Percentiles rank a stretch among this genome's conserved stretches.
phyloP scores from a whole-genome alignment of 1,139 yeast genomes.

The Geotrichum armillariae region DNA sequence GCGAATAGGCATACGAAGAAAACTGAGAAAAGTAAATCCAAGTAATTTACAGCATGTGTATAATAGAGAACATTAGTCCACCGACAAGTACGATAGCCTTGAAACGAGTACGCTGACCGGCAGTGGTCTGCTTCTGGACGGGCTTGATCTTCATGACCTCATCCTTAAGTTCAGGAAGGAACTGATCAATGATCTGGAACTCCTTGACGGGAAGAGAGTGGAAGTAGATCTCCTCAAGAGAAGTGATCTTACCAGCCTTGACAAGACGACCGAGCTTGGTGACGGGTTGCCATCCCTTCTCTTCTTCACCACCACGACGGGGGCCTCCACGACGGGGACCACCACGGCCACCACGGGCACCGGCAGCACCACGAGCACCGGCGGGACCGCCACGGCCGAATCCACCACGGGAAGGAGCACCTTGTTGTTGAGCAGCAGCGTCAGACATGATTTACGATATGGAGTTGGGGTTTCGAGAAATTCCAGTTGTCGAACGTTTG shows the following conservation, averaged over 20 bases:
- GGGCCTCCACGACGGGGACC: conserved; percentile 60
- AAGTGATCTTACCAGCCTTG: conserved; percentile 96
- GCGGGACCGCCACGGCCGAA: conserved; percentile 37
- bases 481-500: conserved; percentile 8
- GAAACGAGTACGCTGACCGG: conserved; percentile 99
- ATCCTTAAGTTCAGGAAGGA: conserved; percentile 94
- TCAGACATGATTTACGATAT: conserved; percentile 17
- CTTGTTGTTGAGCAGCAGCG: conserved; percentile 23
- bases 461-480: too few species aligned
- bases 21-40: too few species aligned
- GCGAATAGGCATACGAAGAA: conserved; percentile 57
- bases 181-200: conserved; percentile 96
- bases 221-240: conserved; percentile 97
- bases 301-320: conserved; percentile 82
- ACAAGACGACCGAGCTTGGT: conserved; percentile 99
- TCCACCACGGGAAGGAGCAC: conserved; percentile 31
- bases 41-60: too few species aligned
- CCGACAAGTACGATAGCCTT: conserved; percentile 99
- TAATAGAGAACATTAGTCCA: too few species aligned
- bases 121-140: conserved; percentile 99
- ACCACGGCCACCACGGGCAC: conserved; percentile 56
- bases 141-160: conserved; percentile 99
- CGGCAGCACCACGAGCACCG: conserved; percentile 64
- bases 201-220: conserved; percentile 99
- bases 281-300: conserved; percentile 99